Base-by-base conservation (phyloP, 208 protist species). In the Leishmania arabica region DNA sequence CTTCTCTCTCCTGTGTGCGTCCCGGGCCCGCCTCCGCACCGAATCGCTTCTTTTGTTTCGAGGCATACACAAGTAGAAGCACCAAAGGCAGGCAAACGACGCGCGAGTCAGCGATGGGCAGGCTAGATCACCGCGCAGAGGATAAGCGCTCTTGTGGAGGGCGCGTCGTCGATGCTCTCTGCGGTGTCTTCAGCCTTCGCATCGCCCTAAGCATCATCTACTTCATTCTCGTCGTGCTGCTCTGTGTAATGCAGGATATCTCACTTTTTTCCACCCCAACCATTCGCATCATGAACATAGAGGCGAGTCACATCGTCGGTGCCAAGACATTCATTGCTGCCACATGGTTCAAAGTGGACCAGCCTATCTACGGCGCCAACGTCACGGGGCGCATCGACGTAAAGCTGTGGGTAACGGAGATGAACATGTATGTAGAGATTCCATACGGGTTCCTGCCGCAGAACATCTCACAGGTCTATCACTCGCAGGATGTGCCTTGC, bases 401-500 rank as follows among this genome's bases (percentile, higher is more conserved):
- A 0, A 83, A 77, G 51, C 79, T 91, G 76, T 92, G 87, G 84
- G 24, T 47, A 6, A 75, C 75, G 0, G 73, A 31, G 40, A 7
- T 89, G n/a, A 74, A 79, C 45, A n/a, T 90, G 19, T 73, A 85
- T 51, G 64, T 92, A 21, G 78, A 64, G 27, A 79, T 89, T 58
- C 87, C 86, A 13, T 91, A 91, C 81, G 79, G 76, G 13, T 84
- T 76, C 58, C 40, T 42, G 11, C 79, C 77, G 27, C 85, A 90
- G 74, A 51, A 72, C 51, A 87, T 92, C 62, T 72, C 53, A 13
- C 76, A 89, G 66, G 71, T 74, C 58, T 92, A 91, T 76, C 86
- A 83, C 69, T 60, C 86, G 24, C 81, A 92, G 78, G 89, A 92
- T 78, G 75, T 92, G 54, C 89, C 87, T 3, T 92, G 89, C 76